phyloP scores from a whole-genome alignment of 306 rosid species.

The Sophora flavescens region DNA sequence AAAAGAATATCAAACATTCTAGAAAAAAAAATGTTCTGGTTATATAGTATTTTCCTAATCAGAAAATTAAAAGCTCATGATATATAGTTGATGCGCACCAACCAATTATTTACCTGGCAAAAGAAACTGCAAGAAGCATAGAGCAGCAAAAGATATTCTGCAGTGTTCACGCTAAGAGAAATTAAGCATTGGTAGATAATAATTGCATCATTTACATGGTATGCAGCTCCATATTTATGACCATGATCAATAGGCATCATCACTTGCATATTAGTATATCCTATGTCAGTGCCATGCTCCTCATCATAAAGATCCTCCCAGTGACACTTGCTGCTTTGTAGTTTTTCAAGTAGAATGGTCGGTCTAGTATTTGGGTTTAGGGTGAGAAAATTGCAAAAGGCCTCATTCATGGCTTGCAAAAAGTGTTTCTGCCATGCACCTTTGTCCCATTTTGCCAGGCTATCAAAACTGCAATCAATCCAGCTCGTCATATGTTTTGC shows the following conservation, averaged over 20 bases:
- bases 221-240: background rate
- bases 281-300: background rate
- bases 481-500: background rate
- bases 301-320: background rate
- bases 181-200: background rate
- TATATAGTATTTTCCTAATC: background rate
- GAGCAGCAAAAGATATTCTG: conserved; percentile 24
- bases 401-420: conserved; percentile 28
- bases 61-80: conserved; percentile 3
- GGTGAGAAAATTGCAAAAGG: background rate
- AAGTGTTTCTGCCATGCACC: background rate
- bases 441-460: no score
- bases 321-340: background rate
- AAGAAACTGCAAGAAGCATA: conserved; percentile 29
- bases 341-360: background rate
- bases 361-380: background rate
- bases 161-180: background rate
- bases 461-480: background rate
- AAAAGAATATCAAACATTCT: no score
- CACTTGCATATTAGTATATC: background rate
- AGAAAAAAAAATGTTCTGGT: background rate
- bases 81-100: background rate
- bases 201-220: no score
- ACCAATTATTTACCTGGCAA: conserved; percentile 32
- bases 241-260: no score